These are phyloP conservation scores for Bifiguratus adelaidae DNA, from an alignment of 192 early-diverging fungal species.

Conservation along the genomic window DNA sequence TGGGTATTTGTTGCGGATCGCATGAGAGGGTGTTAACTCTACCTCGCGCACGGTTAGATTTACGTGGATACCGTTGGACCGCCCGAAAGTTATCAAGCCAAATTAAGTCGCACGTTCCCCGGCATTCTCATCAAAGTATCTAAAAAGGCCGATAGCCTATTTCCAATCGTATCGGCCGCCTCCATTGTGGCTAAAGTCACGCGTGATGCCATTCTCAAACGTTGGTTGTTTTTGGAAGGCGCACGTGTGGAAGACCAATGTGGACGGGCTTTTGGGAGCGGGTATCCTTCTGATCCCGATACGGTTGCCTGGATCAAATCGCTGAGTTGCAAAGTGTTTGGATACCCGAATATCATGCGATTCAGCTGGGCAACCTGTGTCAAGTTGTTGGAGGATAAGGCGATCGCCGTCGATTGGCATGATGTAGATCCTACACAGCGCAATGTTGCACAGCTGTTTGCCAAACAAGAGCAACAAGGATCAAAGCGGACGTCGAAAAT, in stretches of 20 bases:
- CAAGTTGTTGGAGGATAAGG: slow-evolving; percentile 55
- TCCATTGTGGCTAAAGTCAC: slow-evolving; percentile 94
- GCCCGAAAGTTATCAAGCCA: slow-evolving; percentile 72
- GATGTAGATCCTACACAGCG: too few relatives aligned
- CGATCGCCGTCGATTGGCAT: slow-evolving; percentile 46
- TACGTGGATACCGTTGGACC: slow-evolving; percentile 96
- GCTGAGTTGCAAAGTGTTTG: slow-evolving; percentile 80
- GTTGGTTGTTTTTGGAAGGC: slow-evolving; percentile 61
- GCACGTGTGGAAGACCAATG: slow-evolving; percentile 22
- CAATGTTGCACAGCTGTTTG: too few relatives aligned
- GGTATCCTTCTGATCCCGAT: slow-evolving; percentile 91
- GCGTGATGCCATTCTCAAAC: slow-evolving; percentile 51
- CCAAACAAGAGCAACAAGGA: too few relatives aligned
- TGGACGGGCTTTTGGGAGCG: slow-evolving; percentile 68
- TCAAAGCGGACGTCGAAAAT: too few relatives aligned
- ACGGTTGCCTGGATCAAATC: slow-evolving; percentile 77
- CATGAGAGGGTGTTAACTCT: not conserved
- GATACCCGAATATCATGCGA: slow-evolving; percentile 81
- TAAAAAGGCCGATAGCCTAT: slow-evolving; percentile 90
- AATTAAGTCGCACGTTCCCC: slow-evolving; percentile 69
- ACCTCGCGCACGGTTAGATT: slow-evolving; percentile 29
- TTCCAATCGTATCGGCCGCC: slow-evolving; percentile 91
- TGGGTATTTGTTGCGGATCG: slow-evolving; percentile 8
- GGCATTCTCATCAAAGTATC: slow-evolving; percentile 71
- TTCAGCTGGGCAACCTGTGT: slow-evolving; percentile 92